Conservation (phyloP, 257 asterid species). For the Mitragyna speciosa region DNA sequence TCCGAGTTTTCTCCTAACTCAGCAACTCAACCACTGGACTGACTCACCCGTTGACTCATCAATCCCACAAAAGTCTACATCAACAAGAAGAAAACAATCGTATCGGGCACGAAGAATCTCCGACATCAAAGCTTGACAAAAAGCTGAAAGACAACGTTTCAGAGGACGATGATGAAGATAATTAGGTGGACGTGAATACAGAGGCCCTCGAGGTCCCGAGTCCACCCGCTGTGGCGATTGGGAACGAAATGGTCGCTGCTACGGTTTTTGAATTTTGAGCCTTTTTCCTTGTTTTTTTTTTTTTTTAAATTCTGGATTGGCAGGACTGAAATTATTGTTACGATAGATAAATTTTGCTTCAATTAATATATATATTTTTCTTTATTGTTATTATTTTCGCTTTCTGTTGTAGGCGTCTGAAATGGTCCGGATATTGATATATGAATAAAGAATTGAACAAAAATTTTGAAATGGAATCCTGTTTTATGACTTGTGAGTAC, state of each 20-base stretch:
- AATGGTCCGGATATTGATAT: background rate
- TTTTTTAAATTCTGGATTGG: background rate
- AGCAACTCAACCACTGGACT: constrained; percentile 29
- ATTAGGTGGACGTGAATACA: constrained; percentile 37
- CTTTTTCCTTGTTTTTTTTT: background rate
- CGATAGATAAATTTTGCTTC: background rate
- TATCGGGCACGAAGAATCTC: background rate
- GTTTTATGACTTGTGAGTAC: background rate
- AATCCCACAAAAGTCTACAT: no score
- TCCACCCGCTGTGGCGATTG: constrained; percentile 93
- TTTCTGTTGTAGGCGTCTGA: background rate
- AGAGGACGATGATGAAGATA: constrained; percentile 21
- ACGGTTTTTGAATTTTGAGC: constrained; percentile 70
- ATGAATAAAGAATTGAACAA: background rate
- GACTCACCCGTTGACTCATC: constrained; percentile 51
- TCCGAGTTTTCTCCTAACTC: constrained; percentile 24
- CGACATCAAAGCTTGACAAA: constrained; percentile 25
- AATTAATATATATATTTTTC: background rate
- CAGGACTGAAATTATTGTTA: background rate
- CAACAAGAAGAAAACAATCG: constrained; percentile 33
- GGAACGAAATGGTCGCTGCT: constrained; percentile 89
- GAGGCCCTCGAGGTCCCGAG: constrained; percentile 76
- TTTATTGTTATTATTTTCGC: background rate
- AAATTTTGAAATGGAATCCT: background rate
- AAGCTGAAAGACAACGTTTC: constrained; percentile 29